Evolutionary conservation across 1,139 yeast species (phyloP), one percentile per base, ranked within the genome.

Genomic region (Geotrichum citri-aurantii): DNA sequence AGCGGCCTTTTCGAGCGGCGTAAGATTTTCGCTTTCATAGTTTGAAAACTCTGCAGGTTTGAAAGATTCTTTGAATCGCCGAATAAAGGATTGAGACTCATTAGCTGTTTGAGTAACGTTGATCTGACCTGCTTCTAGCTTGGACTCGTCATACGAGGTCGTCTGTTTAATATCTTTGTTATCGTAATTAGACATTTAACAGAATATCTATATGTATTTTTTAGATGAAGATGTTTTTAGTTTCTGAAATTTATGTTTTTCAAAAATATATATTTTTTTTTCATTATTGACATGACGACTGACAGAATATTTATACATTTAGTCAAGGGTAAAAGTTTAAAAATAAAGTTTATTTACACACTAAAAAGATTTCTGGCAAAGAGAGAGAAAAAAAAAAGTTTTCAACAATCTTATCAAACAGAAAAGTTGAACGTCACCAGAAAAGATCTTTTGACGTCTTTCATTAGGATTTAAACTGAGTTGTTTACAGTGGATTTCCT

Each of bases 91-190:
- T n/a, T 33, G 40, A n/a, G 40, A 12, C 23, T 31, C 29, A 2
- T 10, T 50, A 14, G 53, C 19, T 55, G 54, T 44, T 37, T 31
- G n/a, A n/a, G 46, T 50, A 6, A 46, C 19, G 31, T 55, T 23
- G 23, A 56, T 68, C 2, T 49, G 67, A 8, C 53, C 53, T 33
- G 17, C 86, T 2, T 67, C 69, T 19, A 73, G 73, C 48, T 83
- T 78, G 63, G 67, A 71, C 37, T 83, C 80, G 64, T 81, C 81
- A 80, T 82, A 82, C 67, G 73, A 83, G 0, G 21, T 21, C n/a
- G 27, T 37, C n/a, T 33, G 27, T 37, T 50, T 50, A 24, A 50
- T 31, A 29, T 50, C 53, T 50, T 44, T 33, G 29, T 26, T 26
- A 2, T 33, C 40, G 40, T 33, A 3, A 33, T 33, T 33, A 33